Conservation (phyloP, 257 asterid species). For the Ophiorrhiza pumila region DNA sequence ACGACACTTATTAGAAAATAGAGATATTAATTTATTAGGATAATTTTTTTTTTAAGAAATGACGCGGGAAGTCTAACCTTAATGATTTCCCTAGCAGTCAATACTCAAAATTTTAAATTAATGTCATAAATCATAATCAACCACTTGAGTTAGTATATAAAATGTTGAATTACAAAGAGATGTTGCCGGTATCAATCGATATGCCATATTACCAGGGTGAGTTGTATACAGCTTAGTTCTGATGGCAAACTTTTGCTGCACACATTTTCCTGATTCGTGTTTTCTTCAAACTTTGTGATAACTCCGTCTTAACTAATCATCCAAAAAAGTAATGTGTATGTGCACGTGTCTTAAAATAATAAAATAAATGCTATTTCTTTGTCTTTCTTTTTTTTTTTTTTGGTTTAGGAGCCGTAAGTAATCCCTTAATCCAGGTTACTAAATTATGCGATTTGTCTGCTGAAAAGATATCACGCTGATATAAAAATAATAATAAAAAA, state of each 20-base stretch:
- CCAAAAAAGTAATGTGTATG: no score
- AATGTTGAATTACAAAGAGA: no score
- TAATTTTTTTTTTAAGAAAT: no score
- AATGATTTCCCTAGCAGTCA: not conserved
- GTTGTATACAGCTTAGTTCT: not conserved
- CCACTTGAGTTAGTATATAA: not conserved
- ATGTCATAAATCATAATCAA: not conserved
- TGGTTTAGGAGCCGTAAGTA: not conserved
- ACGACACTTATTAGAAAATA: no score
- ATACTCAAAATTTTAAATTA: not conserved
- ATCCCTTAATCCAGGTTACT: not conserved
- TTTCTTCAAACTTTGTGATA: not conserved
- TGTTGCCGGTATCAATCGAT: no score
- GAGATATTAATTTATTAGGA: no score
- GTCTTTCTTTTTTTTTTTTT: not conserved
- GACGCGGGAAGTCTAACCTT: no score
- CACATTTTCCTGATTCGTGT: not conserved
- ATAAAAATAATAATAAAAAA: not conserved
- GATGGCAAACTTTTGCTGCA: not conserved
- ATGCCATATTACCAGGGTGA: not conserved
- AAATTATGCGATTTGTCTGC: not conserved
- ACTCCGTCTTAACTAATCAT: no score
- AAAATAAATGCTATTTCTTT: no score
- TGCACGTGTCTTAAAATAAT: no score
- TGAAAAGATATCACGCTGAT: not conserved